phyloP scores from a whole-genome alignment of 202 grass and related monocot genomes.

The Brachypodium distachyon region DNA sequence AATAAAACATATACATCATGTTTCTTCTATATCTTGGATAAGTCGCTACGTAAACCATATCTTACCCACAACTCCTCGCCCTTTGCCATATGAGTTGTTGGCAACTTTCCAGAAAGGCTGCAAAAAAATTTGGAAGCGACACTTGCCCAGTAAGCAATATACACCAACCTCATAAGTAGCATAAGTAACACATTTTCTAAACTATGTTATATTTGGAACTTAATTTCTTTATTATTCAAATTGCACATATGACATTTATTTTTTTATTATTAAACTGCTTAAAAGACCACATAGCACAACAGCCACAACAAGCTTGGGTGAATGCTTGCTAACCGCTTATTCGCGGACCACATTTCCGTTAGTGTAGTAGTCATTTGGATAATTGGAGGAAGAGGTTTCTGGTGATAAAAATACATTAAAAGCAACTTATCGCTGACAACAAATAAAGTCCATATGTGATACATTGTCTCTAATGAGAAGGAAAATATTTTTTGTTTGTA shows the following conservation, averaged over 20 bases:
- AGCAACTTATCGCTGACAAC: no score
- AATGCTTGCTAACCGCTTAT: neutral
- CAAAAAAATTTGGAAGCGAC: slow-evolving; percentile 9
- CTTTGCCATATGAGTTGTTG: slow-evolving; percentile 95
- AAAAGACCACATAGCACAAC: neutral
- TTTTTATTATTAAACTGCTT: neutral
- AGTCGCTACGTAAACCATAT: neutral
- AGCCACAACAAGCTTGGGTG: neutral
- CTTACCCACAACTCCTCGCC: slow-evolving; percentile 90
- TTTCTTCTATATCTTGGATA: slow-evolving; percentile 11
- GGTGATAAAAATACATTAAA: neutral
- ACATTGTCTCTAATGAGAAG: no score
- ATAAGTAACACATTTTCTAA: neutral
- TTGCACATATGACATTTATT: neutral
- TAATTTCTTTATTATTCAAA: neutral
- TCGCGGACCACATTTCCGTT: neutral
- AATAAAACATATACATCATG: slow-evolving; percentile 5
- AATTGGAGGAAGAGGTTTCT: neutral
- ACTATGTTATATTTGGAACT: neutral
- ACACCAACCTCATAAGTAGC: neutral
- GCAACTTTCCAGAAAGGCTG: slow-evolving; percentile 98
- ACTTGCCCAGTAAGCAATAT: neutral
- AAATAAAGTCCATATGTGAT: no score
- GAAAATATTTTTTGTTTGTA: neutral
- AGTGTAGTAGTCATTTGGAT: neutral